These are phyloP conservation scores for Mucor irregularis DNA, from an alignment of 371 early-diverging fungal species.

Conservation along the genomic window DNA sequence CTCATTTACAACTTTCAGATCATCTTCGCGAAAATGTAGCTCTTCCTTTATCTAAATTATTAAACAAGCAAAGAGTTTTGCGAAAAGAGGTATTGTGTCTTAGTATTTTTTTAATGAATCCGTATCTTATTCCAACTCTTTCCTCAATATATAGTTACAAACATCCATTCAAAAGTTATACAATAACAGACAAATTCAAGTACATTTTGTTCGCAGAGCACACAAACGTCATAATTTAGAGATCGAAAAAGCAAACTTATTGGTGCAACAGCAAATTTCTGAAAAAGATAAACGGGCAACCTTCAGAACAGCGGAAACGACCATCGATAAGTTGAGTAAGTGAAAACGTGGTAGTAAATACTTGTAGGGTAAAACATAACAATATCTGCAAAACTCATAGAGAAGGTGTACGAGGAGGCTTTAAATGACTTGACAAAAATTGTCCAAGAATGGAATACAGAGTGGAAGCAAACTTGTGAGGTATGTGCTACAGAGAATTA, in stretches of 20 bases:
- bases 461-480: slow-evolving; percentile 23
- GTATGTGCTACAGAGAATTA: too few species aligned
- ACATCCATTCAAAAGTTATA: slow-evolving; percentile 22
- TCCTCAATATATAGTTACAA: slow-evolving; percentile 14
- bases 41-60: slow-evolving; percentile 8
- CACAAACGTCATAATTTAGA: slow-evolving; percentile 27
- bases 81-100: slow-evolving; percentile 20
- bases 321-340: slow-evolving; percentile 19
- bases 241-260: slow-evolving; percentile 24
- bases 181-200: slow-evolving; percentile 18
- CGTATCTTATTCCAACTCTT: not conserved
- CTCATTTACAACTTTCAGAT: slow-evolving; percentile 20
- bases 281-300: slow-evolving; percentile 23
- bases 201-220: slow-evolving; percentile 20
- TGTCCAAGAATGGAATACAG: slow-evolving; percentile 21
- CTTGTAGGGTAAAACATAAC: too few species aligned
- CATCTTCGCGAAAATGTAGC: slow-evolving; percentile 8
- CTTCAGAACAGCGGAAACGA: slow-evolving; percentile 14
- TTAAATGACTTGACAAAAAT: slow-evolving; percentile 11
- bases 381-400: too few species aligned
- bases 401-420: slow-evolving; percentile 27
- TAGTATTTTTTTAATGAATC: not conserved
- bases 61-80: slow-evolving; percentile 19
- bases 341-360: not conserved
- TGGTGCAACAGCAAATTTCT: slow-evolving; percentile 19